These are phyloP conservation scores for Mallotus japonicus DNA, from an alignment of 441 rosid species.

Conservation along the genomic window DNA sequence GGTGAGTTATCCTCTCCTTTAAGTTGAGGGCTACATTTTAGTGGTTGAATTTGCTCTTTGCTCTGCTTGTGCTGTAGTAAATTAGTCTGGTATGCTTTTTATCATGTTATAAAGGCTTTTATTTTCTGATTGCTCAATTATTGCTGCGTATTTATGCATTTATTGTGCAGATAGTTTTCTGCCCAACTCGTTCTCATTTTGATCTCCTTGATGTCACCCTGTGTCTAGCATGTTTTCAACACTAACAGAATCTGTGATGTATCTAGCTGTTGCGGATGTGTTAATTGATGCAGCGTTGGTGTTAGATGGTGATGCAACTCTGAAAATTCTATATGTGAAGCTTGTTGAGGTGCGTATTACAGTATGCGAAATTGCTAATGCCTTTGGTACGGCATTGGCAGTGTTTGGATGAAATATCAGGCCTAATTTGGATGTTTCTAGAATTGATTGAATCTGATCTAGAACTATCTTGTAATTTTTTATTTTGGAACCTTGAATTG, in stretches of 20 bases:
- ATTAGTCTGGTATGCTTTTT: neutral
- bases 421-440: constrained; percentile 5
- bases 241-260: constrained; percentile 47
- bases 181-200: constrained; percentile 21
- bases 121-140: neutral
- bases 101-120: neutral
- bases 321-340: constrained; percentile 83
- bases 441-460: neutral
- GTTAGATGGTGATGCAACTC: constrained; percentile 85
- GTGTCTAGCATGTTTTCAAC: constrained; percentile 20
- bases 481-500: neutral
- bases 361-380: neutral
- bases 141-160: neutral
- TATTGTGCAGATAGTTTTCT: neutral
- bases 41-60: neutral
- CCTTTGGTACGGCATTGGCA: neutral
- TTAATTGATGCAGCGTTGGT: constrained; percentile 90
- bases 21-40: neutral
- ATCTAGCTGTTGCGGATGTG: constrained; percentile 96
- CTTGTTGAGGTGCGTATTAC: constrained; percentile 73
- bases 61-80: neutral
- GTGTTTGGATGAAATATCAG: neutral
- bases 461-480: neutral
- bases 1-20: constrained; percentile 47
- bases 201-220: constrained; percentile 19